Conservation (phyloP, 208 protist genomes). For the Trypanosoma platydactyli region DNA sequence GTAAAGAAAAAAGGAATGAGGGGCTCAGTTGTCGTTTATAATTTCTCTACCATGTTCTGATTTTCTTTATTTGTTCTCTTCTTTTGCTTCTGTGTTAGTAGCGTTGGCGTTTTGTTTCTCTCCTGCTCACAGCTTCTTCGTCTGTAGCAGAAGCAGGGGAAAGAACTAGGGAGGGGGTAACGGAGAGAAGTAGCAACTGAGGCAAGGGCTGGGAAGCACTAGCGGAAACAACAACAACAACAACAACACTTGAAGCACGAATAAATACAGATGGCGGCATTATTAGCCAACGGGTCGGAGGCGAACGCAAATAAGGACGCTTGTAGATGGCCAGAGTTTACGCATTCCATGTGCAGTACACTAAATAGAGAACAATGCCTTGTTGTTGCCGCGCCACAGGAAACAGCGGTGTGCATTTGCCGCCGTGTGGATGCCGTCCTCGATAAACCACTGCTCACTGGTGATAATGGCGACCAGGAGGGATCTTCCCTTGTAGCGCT, state of each 20-base stretch:
- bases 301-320: neutral
- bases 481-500: neutral
- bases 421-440: neutral
- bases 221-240: neutral
- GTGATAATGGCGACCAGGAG: neutral
- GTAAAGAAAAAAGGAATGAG: no score
- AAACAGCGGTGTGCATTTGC: neutral
- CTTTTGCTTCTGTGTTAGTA: no score
- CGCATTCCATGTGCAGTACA: neutral
- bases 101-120: no score
- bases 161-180: neutral
- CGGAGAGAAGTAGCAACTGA: neutral
- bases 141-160: no score
- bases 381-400: neutral
- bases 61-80: constrained; percentile 1
- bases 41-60: constrained; percentile 4
- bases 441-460: neutral
- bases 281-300: no score
- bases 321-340: constrained; percentile 9
- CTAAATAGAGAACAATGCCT: constrained; percentile 11
- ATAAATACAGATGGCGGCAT: no score
- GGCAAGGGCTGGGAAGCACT: neutral
- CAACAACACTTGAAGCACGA: neutral
- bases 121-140: no score
- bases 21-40: no score